Percentiles rank a stretch among this genome's conserved stretches.
phyloP scores from a whole-genome alignment of 2,329 filamentous ascomycete genomes.

The Paraphaeosphaeria minitans region DNA sequence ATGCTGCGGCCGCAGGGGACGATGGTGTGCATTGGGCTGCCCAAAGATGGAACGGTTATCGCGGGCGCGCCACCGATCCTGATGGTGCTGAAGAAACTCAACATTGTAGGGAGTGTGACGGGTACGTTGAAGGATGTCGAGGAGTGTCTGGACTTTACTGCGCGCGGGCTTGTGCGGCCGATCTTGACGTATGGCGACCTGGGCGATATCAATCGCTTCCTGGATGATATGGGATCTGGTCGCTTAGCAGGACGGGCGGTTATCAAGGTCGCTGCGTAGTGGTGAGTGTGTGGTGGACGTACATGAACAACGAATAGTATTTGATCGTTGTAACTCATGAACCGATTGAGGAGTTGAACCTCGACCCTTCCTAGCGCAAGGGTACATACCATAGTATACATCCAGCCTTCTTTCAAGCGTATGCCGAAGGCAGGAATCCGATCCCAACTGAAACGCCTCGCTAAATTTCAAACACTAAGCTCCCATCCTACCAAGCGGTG shows the following conservation, averaged over 20 bases:
- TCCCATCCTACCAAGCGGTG: constrained; percentile 76
- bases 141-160: constrained; percentile 51
- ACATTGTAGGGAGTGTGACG: constrained; percentile 51
- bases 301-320: neutral
- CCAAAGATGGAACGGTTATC: constrained; percentile 27
- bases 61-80: constrained; percentile 43
- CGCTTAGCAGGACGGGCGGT: constrained; percentile 50
- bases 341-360: constrained; percentile 41
- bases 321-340: neutral
- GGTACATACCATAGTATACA: constrained; percentile 28
- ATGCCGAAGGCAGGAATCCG: constrained; percentile 41
- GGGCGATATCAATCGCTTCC: constrained; percentile 48
- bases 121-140: constrained; percentile 54
- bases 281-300: constrained; percentile 3
- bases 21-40: constrained; percentile 37
- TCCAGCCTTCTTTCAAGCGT: constrained; percentile 46
- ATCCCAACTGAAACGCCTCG: constrained; percentile 31
- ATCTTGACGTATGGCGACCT: constrained; percentile 48
- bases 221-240: constrained; percentile 46
- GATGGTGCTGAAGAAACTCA: constrained; percentile 49
- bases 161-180: constrained; percentile 49
- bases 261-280: constrained; percentile 34
- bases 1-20: constrained; percentile 35
- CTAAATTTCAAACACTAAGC: constrained; percentile 19
- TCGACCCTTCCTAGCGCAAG: constrained; percentile 27